A percentile compares a stretch with the other conserved stretches of the same genome.
These are phyloP conservation scores for Astrothelium subdiscretum DNA, from an alignment of 495 filamentous ascomycete species.

Conservation along the genomic window DNA sequence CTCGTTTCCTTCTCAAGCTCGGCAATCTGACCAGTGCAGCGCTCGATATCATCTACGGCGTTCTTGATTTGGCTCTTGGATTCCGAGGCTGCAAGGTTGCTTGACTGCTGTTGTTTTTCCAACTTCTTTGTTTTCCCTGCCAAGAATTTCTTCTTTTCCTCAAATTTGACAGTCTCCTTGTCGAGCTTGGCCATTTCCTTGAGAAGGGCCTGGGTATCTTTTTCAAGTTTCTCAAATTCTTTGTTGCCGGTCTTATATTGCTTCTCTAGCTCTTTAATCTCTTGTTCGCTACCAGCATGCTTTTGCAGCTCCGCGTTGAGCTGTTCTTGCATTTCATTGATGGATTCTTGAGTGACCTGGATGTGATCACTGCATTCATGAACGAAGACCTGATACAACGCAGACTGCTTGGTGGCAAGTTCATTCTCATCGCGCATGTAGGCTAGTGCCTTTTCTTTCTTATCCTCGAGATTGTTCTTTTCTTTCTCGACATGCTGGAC, in stretches of 20 bases:
- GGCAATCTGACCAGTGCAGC: slow-evolving; percentile 55
- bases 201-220: slow-evolving; percentile 61
- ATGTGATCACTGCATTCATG: slow-evolving; percentile 79
- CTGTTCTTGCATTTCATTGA: slow-evolving; percentile 76
- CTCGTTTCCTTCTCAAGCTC: slow-evolving; percentile 62
- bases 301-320: slow-evolving; percentile 83
- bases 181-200: slow-evolving; percentile 90
- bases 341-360: slow-evolving; percentile 78
- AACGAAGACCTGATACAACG: slow-evolving; percentile 83
- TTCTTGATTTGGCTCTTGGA: slow-evolving; percentile 67
- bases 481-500: slow-evolving; percentile 98
- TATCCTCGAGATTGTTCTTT: slow-evolving; percentile 80
- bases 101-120: slow-evolving; percentile 71
- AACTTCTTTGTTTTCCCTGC: slow-evolving; percentile 84
- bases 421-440: slow-evolving; percentile 91
- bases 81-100: slow-evolving; percentile 57
- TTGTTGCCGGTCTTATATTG: slow-evolving; percentile 68
- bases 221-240: slow-evolving; percentile 73
- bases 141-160: slow-evolving; percentile 93
- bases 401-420: slow-evolving; percentile 72
- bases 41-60: slow-evolving; percentile 63
- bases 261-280: slow-evolving; percentile 82
- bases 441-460: slow-evolving; percentile 86
- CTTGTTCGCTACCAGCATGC: slow-evolving; percentile 79
- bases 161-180: slow-evolving; percentile 91